Conservation (phyloP, 73 alveolate genomes). For the Paramecium pentaurelia region DNA sequence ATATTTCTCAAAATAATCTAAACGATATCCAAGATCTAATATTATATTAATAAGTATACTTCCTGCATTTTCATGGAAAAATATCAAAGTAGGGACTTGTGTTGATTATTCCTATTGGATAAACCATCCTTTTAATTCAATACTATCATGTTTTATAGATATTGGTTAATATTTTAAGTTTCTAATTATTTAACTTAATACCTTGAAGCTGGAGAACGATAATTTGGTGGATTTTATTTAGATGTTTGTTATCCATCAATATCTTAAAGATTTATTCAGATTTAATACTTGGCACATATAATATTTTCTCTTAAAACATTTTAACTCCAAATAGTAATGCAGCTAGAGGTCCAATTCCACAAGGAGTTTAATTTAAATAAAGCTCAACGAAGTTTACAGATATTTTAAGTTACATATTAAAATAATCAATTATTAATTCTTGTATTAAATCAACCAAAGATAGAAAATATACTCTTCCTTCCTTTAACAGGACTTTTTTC, state of each 20-base stretch:
- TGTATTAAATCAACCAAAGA: not conserved
- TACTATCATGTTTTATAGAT: not conserved
- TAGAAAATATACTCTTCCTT: not conserved
- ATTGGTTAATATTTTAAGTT: not conserved
- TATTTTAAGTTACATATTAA: not conserved
- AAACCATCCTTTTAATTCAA: constrained; percentile 51
- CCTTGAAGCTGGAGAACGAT: not conserved
- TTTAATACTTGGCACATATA: not conserved
- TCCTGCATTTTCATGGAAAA: constrained; percentile 61
- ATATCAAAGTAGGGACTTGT: constrained; percentile 19
- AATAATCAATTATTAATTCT: not conserved
- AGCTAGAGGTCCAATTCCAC: not conserved
- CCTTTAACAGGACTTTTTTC: not conserved
- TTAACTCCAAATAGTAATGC: not conserved
- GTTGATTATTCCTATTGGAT: not conserved
- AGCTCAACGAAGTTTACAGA: not conserved
- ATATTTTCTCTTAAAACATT: not conserved
- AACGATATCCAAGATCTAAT: constrained; percentile 40
- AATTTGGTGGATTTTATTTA: not conserved
- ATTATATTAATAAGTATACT: not conserved
- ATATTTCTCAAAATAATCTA: constrained; percentile 50
- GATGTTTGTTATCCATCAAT: not conserved
- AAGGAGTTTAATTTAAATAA: not conserved
- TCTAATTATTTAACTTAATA: not conserved
- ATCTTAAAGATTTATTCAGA: not conserved